A percentile compares a stretch with the other conserved stretches of the same genome.
These are phyloP conservation scores for Bidens hawaiensis DNA, from an alignment of 140 eudicot genomes.

Conservation along the genomic window DNA sequence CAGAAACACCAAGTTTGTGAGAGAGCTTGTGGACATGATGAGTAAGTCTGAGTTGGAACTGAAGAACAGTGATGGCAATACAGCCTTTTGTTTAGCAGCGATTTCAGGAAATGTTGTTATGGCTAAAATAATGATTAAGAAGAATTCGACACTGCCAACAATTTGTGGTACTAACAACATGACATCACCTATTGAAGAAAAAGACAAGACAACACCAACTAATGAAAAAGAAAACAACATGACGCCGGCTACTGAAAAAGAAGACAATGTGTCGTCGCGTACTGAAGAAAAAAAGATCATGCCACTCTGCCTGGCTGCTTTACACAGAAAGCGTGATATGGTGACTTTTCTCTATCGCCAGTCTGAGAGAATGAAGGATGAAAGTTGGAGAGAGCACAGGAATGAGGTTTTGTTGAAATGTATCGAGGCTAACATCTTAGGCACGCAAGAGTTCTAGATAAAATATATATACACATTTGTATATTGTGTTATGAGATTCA, in stretches of 20 bases:
- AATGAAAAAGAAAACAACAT: too few species aligned
- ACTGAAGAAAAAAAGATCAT: too few species aligned
- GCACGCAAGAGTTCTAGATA: background rate
- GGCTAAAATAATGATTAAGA: constrained; percentile 22
- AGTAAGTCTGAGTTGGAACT: constrained; percentile 10
- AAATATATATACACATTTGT: too few species aligned
- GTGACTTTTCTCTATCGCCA: constrained; percentile 25
- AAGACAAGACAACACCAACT: too few species aligned
- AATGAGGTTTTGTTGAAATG: background rate
- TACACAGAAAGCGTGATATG: constrained; percentile 17
- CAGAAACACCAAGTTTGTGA: constrained; percentile 3
- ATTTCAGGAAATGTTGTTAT: constrained; percentile 21
- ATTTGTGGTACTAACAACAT: constrained; percentile 19
- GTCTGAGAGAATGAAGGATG: background rate
- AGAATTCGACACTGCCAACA: background rate
- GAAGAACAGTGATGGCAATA: constrained; percentile 17
- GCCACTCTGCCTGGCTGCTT: constrained; percentile 25
- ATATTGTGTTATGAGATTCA: too few species aligned
- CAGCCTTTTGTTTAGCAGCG: constrained; percentile 29
- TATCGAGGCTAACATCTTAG: background rate
- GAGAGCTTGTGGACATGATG: constrained; percentile 23
- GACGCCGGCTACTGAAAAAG: too few species aligned
- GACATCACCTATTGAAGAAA: too few species aligned
- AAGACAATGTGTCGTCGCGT: too few species aligned
- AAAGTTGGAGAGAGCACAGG: background rate